phyloP scores from a whole-genome alignment of 2,329 filamentous ascomycete genomes.

The Bipolaris bicolor region DNA sequence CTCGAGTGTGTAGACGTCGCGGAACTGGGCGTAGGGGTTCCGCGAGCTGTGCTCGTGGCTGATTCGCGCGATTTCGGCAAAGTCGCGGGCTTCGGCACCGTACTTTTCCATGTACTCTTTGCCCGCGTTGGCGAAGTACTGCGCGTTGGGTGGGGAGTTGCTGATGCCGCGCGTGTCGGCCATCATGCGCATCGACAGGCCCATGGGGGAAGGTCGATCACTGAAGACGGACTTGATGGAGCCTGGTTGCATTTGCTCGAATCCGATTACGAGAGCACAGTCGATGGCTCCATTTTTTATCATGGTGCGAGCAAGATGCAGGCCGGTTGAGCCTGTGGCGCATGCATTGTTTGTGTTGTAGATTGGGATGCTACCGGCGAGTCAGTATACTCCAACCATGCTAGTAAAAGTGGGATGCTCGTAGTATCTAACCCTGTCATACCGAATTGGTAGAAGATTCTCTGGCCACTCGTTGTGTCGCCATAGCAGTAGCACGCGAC shows the following conservation, averaged over 20 bases:
- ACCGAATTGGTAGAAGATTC: constrained; percentile 97
- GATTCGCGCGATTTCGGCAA: constrained; percentile 88
- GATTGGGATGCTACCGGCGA: constrained; percentile 72
- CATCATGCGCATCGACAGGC: constrained; percentile 79
- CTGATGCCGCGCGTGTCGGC: constrained; percentile 76
- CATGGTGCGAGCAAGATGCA: constrained; percentile 79
- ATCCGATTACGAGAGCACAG: constrained; percentile 88
- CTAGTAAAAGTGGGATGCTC: neutral
- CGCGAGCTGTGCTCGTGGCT: constrained; percentile 88
- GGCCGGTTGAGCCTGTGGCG: constrained; percentile 86
- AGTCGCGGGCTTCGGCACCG: constrained; percentile 82
- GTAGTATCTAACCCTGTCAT: constrained; percentile 66
- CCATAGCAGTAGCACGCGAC: constrained; percentile 97
- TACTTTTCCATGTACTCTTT: constrained; percentile 94
- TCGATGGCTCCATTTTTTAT: constrained; percentile 80
- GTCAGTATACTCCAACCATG: constrained; percentile 6
- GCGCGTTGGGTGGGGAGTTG: constrained; percentile 81
- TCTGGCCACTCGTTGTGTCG: constrained; percentile 90
- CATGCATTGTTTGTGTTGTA: constrained; percentile 99
- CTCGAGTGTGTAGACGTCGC: constrained; percentile 83
- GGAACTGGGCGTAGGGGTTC: constrained; percentile 96
- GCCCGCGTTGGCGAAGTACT: constrained; percentile 94
- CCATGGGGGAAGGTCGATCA: constrained; percentile 79
- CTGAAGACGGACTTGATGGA: constrained; percentile 80
- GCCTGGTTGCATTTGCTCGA: constrained; percentile 96